These are phyloP conservation scores for Flaveria brownii DNA, from an alignment of 129 eudicot species.

Conservation along the genomic window DNA sequence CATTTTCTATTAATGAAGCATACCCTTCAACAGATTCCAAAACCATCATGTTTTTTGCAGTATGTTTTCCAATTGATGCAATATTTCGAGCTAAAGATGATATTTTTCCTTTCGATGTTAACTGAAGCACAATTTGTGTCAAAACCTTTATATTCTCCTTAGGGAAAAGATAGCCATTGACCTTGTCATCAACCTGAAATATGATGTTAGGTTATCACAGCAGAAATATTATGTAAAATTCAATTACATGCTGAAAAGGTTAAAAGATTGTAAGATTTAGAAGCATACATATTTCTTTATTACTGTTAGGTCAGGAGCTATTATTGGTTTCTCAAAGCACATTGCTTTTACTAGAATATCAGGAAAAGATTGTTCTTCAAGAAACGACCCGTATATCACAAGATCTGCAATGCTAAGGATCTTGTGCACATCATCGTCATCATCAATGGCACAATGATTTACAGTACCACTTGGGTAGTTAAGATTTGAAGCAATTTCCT, in stretches of 20 bases:
- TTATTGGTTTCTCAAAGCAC: constrained; percentile 81
- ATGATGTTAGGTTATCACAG: constrained; percentile 25
- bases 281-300: constrained; percentile 72
- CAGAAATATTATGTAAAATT: constrained; percentile 23
- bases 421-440: constrained; percentile 33
- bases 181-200: constrained; percentile 82
- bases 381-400: constrained; percentile 80
- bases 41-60: constrained; percentile 80
- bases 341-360: constrained; percentile 74
- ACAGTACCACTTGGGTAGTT: constrained; percentile 64
- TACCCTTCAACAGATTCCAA: constrained; percentile 81
- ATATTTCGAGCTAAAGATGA: constrained; percentile 63
- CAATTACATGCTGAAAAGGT: constrained; percentile 1
- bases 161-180: constrained; percentile 82
- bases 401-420: constrained; percentile 58
- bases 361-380: constrained; percentile 79
- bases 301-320: constrained; percentile 76
- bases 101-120: constrained; percentile 59
- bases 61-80: constrained; percentile 69
- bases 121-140: constrained; percentile 46
- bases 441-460: constrained; percentile 56
- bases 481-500: constrained; percentile 55
- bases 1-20: constrained; percentile 62
- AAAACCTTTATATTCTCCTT: constrained; percentile 58
- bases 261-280: constrained; percentile 15